Percentiles rank a stretch among this genome's conserved stretches.
These are phyloP conservation scores for Myriangium duriaei DNA, from an alignment of 2,329 filamentous ascomycete genomes.

Conservation along the genomic window DNA sequence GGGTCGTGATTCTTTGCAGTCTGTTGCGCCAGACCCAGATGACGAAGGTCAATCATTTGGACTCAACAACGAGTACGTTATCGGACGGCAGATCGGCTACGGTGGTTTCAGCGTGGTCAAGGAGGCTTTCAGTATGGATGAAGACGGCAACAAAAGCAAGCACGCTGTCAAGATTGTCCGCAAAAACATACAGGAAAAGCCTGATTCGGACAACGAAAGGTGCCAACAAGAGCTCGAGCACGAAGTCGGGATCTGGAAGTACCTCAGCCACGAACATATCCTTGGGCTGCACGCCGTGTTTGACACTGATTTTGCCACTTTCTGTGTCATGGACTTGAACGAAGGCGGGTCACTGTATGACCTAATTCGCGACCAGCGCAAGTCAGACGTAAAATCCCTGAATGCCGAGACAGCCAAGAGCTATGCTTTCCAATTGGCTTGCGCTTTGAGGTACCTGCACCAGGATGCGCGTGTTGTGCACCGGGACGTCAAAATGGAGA, in stretches of 20 bases:
- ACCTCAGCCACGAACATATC: constrained; percentile 49
- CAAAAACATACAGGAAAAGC: constrained; percentile 42
- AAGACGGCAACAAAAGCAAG: constrained; percentile 37
- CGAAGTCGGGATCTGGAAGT: constrained; percentile 56
- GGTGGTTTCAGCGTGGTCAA: constrained; percentile 57
- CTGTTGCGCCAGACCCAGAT: constrained; percentile 41
- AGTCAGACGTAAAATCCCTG: constrained; percentile 31
- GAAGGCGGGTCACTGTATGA: constrained; percentile 54
- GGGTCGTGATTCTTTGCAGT: constrained; percentile 27
- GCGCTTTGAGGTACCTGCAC: constrained; percentile 53
- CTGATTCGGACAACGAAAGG: constrained; percentile 50
- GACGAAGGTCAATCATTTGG: constrained; percentile 57
- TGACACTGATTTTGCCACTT: constrained; percentile 55
- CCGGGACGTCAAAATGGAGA: constrained; percentile 57
- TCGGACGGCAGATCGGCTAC: constrained; percentile 52
- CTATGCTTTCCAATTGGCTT: constrained; percentile 51
- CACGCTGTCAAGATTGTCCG: constrained; percentile 57
- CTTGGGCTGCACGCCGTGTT: constrained; percentile 51
- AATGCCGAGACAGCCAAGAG: constrained; percentile 40
- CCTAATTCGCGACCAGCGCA: constrained; percentile 43
- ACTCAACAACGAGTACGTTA: constrained; percentile 47
- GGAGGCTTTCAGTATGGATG: constrained; percentile 50
- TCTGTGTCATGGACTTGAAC: constrained; percentile 53
- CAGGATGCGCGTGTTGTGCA: constrained; percentile 55
- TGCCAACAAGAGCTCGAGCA: constrained; percentile 57